Evolutionary conservation across 225 moss, liverwort and hornwort genomes (phyloP), one percentile per base, ranked within the genome.

Genomic region (Straminergon stramineum): DNA sequence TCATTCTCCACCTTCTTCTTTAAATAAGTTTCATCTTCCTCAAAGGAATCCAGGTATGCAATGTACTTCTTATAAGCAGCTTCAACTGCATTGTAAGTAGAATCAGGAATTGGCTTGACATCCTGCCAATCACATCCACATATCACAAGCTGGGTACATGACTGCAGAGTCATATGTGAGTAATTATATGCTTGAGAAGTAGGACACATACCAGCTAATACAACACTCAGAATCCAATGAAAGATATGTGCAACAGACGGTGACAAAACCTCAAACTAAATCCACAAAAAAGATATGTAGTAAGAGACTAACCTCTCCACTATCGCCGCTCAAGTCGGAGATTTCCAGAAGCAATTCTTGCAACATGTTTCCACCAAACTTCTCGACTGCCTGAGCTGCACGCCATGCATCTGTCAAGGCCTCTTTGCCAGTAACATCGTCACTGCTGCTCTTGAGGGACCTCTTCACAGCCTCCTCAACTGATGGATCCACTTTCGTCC

Each of bases 1-100:
- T 99, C 98, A 85, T 96, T 90, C 88, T 97, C 96, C 90, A 97
- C 96, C 81, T 99, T 99, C 89, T 97, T 96, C 91, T 95, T 99
- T 88, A 99, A 64, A 83, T 94, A 99, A 16, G 67, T 85, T 92
- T 99, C 99, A 55, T 95, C 94, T 23, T 94, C 92, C 73, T 87
- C 92, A 86, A 95, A 96, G n/a, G 95, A 88, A 66, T 95, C 95
- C 41, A 99, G 91, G 86, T 99, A 99, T 23, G 89, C 85, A 66
- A 71, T 89, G 82, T 97, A 99, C 79, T 97, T 97, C 77, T 81
- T 94, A 35, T 93, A 93, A 34, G 94, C 97, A 87, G 94, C 89
- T 79, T 99, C 95, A n/a, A 99, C 90, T 28, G 97, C 99, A 57
- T 90, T 93, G 93, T 86, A 88, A 26, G 91, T 93, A 30, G 94